Percentiles rank a stretch among this genome's conserved stretches.
These are phyloP conservation scores for Cyclocybe cylindracea DNA, from an alignment of 768 basidiomycete species.

Conservation along the genomic window DNA sequence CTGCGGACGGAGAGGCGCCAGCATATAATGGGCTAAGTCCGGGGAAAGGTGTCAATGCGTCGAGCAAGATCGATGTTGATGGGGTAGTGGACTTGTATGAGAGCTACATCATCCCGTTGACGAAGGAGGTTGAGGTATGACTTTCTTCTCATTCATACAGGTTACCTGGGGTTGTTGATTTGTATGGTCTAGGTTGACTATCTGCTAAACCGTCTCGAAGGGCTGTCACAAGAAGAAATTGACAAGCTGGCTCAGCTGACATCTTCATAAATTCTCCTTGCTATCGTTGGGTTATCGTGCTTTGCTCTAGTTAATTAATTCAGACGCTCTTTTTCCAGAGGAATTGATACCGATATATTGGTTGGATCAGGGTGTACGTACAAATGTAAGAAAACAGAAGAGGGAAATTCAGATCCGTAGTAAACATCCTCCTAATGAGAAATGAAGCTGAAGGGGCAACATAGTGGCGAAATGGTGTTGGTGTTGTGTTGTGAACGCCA, in stretches of 20 bases:
- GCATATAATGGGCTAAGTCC: conserved; percentile 34
- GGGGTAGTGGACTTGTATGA: conserved; percentile 93
- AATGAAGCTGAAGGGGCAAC: conserved; percentile 7
- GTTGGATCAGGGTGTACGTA: conserved; percentile 1
- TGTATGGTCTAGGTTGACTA: conserved; percentile 80
- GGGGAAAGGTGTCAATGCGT: conserved; percentile 30
- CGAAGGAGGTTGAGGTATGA: conserved; percentile 95
- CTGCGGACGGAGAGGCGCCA: conserved; percentile 53
- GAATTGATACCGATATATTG: conserved; percentile 1
- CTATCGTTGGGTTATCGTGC: not conserved
- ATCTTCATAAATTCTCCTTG: conserved; percentile 5
- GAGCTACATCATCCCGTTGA: conserved; percentile 94
- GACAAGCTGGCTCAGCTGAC: conserved; percentile 48
- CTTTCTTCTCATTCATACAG: conserved; percentile 9
- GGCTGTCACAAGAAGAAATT: conserved; percentile 79
- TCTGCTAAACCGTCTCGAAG: conserved; percentile 86
- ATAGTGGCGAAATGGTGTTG: conserved; percentile 1
- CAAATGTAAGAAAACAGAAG: conserved; percentile 12
- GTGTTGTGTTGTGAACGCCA: conserved; percentile 5
- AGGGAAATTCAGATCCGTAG: conserved; percentile 12
- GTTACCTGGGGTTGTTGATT: not conserved
- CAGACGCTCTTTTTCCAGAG: not conserved
- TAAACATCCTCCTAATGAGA: conserved; percentile 10
- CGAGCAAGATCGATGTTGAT: conserved; percentile 85
- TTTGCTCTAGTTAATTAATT: conserved; percentile 1